phyloP scores from a whole-genome alignment of 2,329 filamentous ascomycete species.

The Cordyceps farinosa region DNA sequence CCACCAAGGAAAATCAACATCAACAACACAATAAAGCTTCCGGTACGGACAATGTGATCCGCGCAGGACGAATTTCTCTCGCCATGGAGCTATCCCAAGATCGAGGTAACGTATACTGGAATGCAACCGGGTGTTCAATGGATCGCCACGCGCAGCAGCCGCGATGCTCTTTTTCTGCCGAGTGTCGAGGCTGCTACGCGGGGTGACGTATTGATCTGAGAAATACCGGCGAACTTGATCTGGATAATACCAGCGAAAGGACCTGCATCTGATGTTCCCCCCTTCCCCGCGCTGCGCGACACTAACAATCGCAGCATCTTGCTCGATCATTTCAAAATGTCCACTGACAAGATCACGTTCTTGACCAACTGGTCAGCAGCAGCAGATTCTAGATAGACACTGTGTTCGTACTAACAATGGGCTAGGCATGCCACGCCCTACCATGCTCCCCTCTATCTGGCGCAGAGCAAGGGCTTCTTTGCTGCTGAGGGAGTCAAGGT shows the following conservation, averaged over 20 bases:
- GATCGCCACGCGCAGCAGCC: neutral
- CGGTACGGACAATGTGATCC: slow-evolving; percentile 16
- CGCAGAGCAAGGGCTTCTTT: slow-evolving; percentile 72
- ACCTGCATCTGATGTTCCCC: slow-evolving; percentile 66
- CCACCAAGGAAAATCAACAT: neutral
- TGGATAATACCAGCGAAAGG: slow-evolving; percentile 86
- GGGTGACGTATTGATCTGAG: slow-evolving; percentile 53
- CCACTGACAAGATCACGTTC: slow-evolving; percentile 82
- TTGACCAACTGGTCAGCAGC: slow-evolving; percentile 72
- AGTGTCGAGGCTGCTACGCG: neutral
- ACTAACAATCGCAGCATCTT: slow-evolving; percentile 47
- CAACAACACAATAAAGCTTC: neutral
- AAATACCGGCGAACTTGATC: slow-evolving; percentile 83
- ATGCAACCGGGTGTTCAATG: slow-evolving; percentile 31
- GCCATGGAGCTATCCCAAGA: slow-evolving; percentile 35
- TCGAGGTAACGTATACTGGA: slow-evolving; percentile 41
- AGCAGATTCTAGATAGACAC: neutral
- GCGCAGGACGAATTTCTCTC: slow-evolving; percentile 18
- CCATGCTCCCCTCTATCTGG: slow-evolving; percentile 73
- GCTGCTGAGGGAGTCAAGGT: slow-evolving; percentile 74
- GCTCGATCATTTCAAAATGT: slow-evolving; percentile 56
- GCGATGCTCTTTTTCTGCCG: neutral
- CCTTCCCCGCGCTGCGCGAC: slow-evolving; percentile 29
- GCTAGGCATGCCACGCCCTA: slow-evolving; percentile 76
- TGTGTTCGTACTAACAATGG: slow-evolving; percentile 15